These are phyloP conservation scores for Mesembryanthemum crystallinum DNA, from an alignment of 148 eudicot species.

Conservation along the genomic window DNA sequence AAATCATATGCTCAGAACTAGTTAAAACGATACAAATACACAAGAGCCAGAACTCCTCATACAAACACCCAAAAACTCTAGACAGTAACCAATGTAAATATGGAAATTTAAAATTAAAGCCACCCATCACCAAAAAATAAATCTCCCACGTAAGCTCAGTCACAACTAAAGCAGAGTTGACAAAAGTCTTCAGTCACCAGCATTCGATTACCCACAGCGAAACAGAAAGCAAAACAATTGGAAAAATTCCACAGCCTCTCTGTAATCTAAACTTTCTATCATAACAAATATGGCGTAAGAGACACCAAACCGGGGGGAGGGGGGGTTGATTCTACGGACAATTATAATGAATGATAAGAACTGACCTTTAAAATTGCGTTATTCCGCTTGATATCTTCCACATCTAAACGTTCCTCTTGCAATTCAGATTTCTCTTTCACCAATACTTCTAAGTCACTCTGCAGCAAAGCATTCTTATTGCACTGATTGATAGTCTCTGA, in stretches of 20 bases:
- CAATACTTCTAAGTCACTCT: slow-evolving; percentile 56
- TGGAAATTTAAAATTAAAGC: no score
- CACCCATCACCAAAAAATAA: no score
- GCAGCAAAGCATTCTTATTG: slow-evolving; percentile 60
- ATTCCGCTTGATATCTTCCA: slow-evolving; percentile 62
- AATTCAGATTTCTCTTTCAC: slow-evolving; percentile 67
- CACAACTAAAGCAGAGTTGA: no score
- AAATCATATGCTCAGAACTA: no score
- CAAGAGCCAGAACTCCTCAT: no score
- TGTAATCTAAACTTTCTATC: not conserved
- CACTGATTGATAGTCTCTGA: slow-evolving; percentile 60
- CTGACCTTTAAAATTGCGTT: slow-evolving; percentile 66
- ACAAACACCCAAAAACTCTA: no score
- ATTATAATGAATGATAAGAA: not conserved
- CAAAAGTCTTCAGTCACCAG: no score
- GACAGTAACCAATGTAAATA: no score
- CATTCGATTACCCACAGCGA: not conserved
- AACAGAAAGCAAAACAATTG: not conserved
- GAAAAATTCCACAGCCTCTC: not conserved
- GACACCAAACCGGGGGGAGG: not conserved
- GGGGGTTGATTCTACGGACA: not conserved
- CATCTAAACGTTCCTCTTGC: slow-evolving; percentile 48
- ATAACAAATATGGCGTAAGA: not conserved
- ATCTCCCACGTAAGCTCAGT: no score
- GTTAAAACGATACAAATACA: no score